Base-by-base conservation (phyloP, 352 stramenopile genomes). In the Pythium myriotylum region DNA sequence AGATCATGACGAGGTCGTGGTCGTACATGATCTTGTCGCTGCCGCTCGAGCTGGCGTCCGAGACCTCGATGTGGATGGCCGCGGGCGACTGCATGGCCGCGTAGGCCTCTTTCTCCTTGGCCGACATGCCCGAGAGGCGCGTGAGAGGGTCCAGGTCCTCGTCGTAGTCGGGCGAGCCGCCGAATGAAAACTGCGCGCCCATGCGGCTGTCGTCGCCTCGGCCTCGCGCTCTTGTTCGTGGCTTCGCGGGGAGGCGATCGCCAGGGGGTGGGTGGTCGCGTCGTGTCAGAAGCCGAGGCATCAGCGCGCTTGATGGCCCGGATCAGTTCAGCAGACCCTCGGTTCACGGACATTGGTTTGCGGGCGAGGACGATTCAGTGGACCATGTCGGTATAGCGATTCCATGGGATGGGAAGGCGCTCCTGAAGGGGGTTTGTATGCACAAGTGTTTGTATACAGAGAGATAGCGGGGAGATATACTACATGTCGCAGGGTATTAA, bases 1-100 rank as follows among this genome's bases (percentile, higher is more conserved):
- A 94, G 65, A 92, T 84, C 80, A 94, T 84, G 54, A 94, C 84
- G 47, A 94, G 67, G 60, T 93, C 84, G 57, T 86, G 68, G 53
- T 85, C 84, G 76, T 91, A 91, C 57, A 91, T 43, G 54, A 69
- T 74, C 64, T 82, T 86, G 29, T 82, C 74, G 23, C 60, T 76
- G 23, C 46, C 52, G 27, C n/a, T n/a, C n/a, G n/a, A n/a, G n/a
- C 13, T 26, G 55, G 16, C 26, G 16, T 39, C 27, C 29, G 58
- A 65, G 12, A 19, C 22, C 39, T 58, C 58, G 43, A 70, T 70
- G 8, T 70, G 63, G 55, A 70, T 46, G 22, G 33, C 61, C 23
- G 37, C 50, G 32, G 62, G 63, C 50, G 56, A 66, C 51, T 65
- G 50, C 50, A 70, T 65, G 42, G 63, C 55, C 23, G 41, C 43